Evolutionary conservation across 441 rosid genomes (phyloP).

Genomic region (Gossypium gossypioides): DNA sequence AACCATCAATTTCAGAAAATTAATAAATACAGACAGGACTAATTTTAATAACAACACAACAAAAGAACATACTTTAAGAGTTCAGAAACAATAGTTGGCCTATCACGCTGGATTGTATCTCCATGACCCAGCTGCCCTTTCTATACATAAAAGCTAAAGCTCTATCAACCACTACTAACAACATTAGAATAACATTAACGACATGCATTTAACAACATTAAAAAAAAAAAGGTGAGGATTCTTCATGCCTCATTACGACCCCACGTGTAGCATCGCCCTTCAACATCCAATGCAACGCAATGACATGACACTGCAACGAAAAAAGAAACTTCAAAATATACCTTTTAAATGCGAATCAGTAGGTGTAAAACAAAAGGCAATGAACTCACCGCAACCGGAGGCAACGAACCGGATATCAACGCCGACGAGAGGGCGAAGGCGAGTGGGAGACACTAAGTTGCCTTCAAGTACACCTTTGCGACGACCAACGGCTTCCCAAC

Average conservation of each 20-base stretch:
- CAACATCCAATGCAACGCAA: constrained; percentile 88
- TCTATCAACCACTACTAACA: constrained; percentile 14
- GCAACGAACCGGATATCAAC: constrained; percentile 68
- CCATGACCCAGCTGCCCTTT: constrained; percentile 96
- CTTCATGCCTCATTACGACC: constrained; percentile 84
- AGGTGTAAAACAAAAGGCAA: background rate
- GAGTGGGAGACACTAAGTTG: constrained; percentile 81
- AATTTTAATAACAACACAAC: background rate
- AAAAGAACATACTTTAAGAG: constrained; percentile 50
- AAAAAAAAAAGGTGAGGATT: constrained; percentile 1
- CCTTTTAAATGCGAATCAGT: background rate
- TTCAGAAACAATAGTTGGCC: constrained; percentile 84
- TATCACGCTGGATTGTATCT: constrained; percentile 76
- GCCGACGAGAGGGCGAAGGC: constrained; percentile 80
- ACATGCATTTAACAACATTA: background rate
- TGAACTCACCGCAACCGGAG: constrained; percentile 63
- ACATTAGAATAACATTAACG: background rate
- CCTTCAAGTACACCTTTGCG: constrained; percentile 54
- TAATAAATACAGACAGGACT: background rate
- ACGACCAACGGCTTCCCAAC: constrained; percentile 68
- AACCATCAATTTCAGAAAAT: background rate
- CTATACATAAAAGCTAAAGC: constrained; percentile 34
- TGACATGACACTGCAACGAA: constrained; percentile 72
- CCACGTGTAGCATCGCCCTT: constrained; percentile 96
- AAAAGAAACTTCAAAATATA: background rate